Conservation (phyloP, 1,139 yeast species). For the Candida frijolesensis region DNA sequence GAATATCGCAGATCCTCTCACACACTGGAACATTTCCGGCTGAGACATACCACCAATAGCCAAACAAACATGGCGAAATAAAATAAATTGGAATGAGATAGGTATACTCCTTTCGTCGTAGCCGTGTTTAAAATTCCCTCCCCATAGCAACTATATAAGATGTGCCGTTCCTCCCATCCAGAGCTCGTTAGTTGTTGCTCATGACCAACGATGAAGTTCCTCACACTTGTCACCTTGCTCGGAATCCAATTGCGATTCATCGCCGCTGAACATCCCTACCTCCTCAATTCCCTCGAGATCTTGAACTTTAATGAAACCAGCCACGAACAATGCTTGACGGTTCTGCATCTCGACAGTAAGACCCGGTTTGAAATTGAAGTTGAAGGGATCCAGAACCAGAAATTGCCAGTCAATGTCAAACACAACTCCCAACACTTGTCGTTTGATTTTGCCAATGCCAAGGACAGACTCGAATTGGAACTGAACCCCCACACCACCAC, state of each 20-base stretch:
- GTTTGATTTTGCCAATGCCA: constrained; percentile 1
- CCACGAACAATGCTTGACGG: background rate
- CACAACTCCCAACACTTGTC: background rate
- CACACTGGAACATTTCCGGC: too few relatives aligned
- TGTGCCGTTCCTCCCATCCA: background rate
- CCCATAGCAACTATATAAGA: background rate
- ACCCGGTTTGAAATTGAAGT: background rate
- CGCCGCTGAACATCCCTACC: background rate
- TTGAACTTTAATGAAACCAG: background rate
- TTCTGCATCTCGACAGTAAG: background rate
- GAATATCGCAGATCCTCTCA: too few relatives aligned
- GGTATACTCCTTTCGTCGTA: background rate
- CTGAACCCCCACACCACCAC: background rate
- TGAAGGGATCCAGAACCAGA: background rate
- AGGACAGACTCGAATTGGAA: constrained; percentile 1
- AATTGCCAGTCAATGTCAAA: background rate
- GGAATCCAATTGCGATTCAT: background rate
- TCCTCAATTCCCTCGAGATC: background rate
- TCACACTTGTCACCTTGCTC: background rate
- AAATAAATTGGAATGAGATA: background rate
- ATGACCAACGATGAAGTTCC: background rate
- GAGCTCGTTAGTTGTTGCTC: background rate
- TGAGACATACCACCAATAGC: too few relatives aligned
- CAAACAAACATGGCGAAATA: too few relatives aligned
- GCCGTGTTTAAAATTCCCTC: background rate